Evolutionary conservation across 2,329 filamentous ascomycete species (phyloP), one percentile per base, ranked within the genome.

Genomic region (Exophiala sp.): DNA sequence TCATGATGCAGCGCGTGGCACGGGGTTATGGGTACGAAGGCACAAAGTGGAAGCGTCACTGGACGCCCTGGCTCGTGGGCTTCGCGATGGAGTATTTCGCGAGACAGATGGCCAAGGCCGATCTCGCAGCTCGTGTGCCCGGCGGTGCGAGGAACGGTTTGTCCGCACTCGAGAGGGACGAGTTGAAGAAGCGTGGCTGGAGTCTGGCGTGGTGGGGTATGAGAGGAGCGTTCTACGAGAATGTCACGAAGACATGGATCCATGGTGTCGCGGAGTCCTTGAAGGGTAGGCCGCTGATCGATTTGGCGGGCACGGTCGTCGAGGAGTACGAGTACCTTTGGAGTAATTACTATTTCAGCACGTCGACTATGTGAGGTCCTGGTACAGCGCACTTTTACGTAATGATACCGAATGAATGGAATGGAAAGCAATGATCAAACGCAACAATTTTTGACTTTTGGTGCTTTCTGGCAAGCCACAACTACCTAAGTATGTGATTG

Each of bases 271-370:
- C 92, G 6, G 77, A 77, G 29, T 87, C 85, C 65, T 80, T 96
- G 61, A 85, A 78, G 66, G 77, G 84, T 62, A 87, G 86, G 66
- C 85, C 88, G 48, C 78, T 96, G 71, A 82, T 95, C 43, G 85
- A 88, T 61, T 82, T 99, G 68, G 78, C 96, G 20, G 88, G 86
- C 7, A 89, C 88, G 53, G 87, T 99, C 42, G 72, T 97, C 59
- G 91, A 96, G 68, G 94, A 99, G 70, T 99, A 99, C 69, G 89
- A 96, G 71, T 97, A 95, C 69, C 78, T 99, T 32, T 99, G 94
- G 94, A 91, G 96, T 72, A 91, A 95, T 65, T 97, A 96, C 71
- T 95, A 97, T 72, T 99, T 97, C 71, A 79, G 83, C 14, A 86
- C 83, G 1, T 78, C 82, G 21, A 86, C 82, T 4, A 62, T 81